These are phyloP conservation scores for Pistacia integerrima DNA, from an alignment of 345 rosid genomes.

Conservation along the genomic window DNA sequence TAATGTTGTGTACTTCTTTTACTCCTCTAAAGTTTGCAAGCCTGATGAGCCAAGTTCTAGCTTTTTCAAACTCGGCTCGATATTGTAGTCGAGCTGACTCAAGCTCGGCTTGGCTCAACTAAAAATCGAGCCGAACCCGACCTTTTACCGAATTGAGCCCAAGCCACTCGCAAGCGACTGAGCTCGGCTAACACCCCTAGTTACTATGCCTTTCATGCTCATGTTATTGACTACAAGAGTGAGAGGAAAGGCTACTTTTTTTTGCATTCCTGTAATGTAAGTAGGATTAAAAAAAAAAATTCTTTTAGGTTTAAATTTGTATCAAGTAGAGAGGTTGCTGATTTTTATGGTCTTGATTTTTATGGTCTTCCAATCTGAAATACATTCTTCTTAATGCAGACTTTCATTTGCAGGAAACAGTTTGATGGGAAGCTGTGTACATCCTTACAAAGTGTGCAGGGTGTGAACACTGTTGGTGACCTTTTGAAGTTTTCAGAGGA, in stretches of 20 bases:
- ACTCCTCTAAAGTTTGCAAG: no score
- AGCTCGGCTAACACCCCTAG: no score
- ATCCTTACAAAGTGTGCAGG: conserved; percentile 69
- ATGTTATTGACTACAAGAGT: conserved; percentile 10
- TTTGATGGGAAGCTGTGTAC: conserved; percentile 93
- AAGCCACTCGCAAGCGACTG: no score
- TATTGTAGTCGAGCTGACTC: no score
- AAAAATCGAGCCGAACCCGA: no score
- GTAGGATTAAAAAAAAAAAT: background rate
- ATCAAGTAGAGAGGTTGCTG: background rate
- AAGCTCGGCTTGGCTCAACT: no score
- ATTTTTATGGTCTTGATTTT: conserved; percentile 3
- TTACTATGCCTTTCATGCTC: background rate
- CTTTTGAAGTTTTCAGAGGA: conserved; percentile 76
- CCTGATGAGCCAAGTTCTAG: no score
- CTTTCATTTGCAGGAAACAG: conserved; percentile 72
- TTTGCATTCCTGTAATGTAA: background rate
- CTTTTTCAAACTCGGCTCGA: no score
- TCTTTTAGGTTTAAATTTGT: background rate
- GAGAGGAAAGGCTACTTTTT: conserved; percentile 9
- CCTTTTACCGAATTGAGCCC: no score
- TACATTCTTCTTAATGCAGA: background rate
- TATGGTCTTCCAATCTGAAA: conserved; percentile 1
- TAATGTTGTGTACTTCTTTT: no score
- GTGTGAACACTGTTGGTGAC: conserved; percentile 77